Conservation (phyloP, 176 grass and related monocot genomes). For the Aegilops speltoides region DNA sequence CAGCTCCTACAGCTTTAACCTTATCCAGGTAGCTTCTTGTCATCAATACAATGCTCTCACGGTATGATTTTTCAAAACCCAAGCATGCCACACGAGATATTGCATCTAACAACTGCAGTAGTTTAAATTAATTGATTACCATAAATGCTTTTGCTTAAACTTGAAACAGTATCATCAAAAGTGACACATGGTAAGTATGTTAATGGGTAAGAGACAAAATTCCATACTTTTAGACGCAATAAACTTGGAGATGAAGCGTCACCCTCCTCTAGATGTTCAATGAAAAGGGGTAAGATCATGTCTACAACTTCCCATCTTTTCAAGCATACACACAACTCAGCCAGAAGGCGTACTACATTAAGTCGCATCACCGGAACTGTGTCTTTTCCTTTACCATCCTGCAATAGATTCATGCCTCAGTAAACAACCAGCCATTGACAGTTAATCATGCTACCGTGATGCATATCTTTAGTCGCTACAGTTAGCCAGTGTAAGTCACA, state of each 20-base stretch:
- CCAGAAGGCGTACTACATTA: conserved; percentile 86
- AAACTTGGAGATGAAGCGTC: conserved; percentile 91
- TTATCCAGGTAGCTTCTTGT: conserved; percentile 99
- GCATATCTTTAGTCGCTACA: conserved; percentile 25
- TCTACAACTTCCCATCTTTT: conserved; percentile 99
- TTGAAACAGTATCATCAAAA: conserved; percentile 16
- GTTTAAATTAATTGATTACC: conserved; percentile 34
- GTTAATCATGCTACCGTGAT: conserved; percentile 26
- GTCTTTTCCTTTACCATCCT: conserved; percentile 95
- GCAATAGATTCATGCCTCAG: conserved; percentile 32
- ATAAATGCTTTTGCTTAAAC: conserved; percentile 23
- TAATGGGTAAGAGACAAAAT: conserved; percentile 35
- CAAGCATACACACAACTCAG: conserved; percentile 80
- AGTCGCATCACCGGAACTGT: conserved; percentile 76
- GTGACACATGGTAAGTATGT: conserved; percentile 2
- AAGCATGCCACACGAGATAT: conserved; percentile 95
- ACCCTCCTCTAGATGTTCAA: conserved; percentile 98
- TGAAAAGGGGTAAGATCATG: conserved; percentile 98
- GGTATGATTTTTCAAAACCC: conserved; percentile 99
- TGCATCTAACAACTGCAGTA: conserved; percentile 83
- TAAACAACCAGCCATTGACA: conserved; percentile 33
- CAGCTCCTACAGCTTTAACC: conserved; percentile 71
- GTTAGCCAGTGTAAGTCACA: conserved; percentile 17
- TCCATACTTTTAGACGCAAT: conserved; percentile 80
- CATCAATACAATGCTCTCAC: conserved; percentile 98